Evolutionary conservation across 768 basidiomycete genomes (phyloP).

Genomic region (Phylloporus rhodoxanthus): DNA sequence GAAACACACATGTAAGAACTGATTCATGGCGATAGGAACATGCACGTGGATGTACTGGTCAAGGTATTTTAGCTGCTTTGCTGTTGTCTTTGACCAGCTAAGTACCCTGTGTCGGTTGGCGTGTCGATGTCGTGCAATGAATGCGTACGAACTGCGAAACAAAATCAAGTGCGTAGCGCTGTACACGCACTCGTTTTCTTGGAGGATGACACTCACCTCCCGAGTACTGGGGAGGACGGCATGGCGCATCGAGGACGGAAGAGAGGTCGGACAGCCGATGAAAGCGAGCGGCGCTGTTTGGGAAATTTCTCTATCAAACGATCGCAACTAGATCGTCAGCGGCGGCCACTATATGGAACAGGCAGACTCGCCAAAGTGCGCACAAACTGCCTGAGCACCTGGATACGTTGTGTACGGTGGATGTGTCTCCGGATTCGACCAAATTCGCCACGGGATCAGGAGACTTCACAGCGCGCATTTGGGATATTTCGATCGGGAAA

Average conservation of each 20-base stretch:
- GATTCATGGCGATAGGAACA: background rate
- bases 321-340: background rate
- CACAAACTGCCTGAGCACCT: background rate
- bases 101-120: background rate
- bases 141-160: background rate
- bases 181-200: background rate
- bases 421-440: background rate
- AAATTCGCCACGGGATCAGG: background rate
- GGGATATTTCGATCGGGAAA: background rate
- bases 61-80: background rate
- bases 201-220: background rate
- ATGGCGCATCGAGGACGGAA: background rate
- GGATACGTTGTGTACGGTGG: background rate
- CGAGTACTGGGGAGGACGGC: background rate
- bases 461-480: background rate
- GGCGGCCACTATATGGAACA: background rate
- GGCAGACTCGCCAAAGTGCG: background rate
- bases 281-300: background rate
- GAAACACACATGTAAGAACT: background rate
- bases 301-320: background rate
- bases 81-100: background rate
- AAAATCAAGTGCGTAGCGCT: background rate
- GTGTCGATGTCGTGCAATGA: background rate
- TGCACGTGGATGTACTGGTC: no score
- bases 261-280: background rate